A percentile compares a stretch with the other conserved stretches of the same genome.
These are phyloP conservation scores for Termitomyces sp. DNA, from an alignment of 768 basidiomycete species.

Conservation along the genomic window DNA sequence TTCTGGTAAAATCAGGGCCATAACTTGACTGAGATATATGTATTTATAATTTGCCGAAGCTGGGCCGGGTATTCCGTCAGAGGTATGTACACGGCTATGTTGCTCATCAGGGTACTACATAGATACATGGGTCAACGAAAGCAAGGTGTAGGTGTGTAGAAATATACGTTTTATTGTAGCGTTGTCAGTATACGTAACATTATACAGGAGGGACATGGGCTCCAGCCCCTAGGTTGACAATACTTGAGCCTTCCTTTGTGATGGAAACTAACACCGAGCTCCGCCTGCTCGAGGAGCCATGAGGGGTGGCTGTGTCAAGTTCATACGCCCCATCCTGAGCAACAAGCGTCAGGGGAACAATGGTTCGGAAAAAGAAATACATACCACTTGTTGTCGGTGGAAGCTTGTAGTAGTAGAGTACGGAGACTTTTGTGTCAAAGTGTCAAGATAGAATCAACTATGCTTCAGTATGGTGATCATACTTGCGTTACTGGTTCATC, in stretches of 20 bases:
- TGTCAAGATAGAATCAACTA: background rate
- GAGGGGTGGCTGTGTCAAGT: background rate
- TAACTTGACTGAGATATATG: no score
- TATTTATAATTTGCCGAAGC: no score
- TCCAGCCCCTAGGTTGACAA: no score
- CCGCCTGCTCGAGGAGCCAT: background rate
- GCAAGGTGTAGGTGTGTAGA: no score
- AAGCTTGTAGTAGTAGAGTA: slow-evolving; percentile 1
- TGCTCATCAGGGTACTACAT: no score
- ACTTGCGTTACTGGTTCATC: slow-evolving; percentile 5
- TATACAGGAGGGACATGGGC: background rate
- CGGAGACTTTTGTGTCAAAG: background rate
- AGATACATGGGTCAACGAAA: no score
- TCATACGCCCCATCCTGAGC: slow-evolving; percentile 4
- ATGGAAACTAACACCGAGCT: background rate
- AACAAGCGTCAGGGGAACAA: background rate
- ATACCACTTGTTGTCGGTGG: background rate
- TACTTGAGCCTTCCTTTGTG: slow-evolving; percentile 1
- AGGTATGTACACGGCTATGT: no score
- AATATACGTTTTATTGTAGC: no score
- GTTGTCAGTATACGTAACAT: background rate
- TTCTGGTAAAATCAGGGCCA: no score
- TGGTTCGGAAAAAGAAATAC: background rate
- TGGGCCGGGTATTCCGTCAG: no score
- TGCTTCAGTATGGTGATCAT: background rate